Evolutionary conservation across 495 filamentous ascomycete species (phyloP).

Genomic region (Hamigera avellanea): DNA sequence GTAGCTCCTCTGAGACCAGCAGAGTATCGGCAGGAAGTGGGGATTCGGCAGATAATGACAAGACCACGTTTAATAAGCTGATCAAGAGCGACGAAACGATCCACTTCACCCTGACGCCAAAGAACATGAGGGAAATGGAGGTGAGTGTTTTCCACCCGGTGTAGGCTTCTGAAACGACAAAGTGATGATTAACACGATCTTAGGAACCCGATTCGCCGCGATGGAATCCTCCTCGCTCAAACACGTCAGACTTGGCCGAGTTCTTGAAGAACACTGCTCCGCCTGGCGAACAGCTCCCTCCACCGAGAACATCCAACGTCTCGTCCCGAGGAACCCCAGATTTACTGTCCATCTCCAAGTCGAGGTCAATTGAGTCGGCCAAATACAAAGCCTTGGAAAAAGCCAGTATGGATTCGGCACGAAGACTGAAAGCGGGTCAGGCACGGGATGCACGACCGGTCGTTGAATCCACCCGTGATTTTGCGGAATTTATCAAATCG

Average conservation of each 20-base stretch:
- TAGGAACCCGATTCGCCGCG: slow-evolving; percentile 26
- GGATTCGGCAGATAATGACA: slow-evolving; percentile 35
- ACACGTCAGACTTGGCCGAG: slow-evolving; percentile 25
- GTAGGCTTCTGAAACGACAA: not conserved
- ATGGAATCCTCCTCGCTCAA: slow-evolving; percentile 20
- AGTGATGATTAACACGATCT: slow-evolving; percentile 9
- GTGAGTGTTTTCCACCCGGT: slow-evolving; percentile 33
- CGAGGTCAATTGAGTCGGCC: slow-evolving; percentile 6
- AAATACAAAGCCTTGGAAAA: slow-evolving; percentile 17
- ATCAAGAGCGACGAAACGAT: slow-evolving; percentile 87
- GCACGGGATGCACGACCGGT: slow-evolving; percentile 57
- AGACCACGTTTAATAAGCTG: slow-evolving; percentile 65
- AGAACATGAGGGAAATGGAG: slow-evolving; percentile 77
- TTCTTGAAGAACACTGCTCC: slow-evolving; percentile 26
- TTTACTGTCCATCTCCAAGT: slow-evolving; percentile 7
- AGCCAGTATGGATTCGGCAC: slow-evolving; percentile 13
- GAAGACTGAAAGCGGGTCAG: slow-evolving; percentile 27
- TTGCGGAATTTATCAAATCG: slow-evolving; percentile 77
- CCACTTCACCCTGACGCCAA: slow-evolving; percentile 85
- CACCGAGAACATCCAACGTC: slow-evolving; percentile 11
- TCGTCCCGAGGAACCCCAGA: slow-evolving; percentile 15
- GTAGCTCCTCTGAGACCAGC: slow-evolving; percentile 38
- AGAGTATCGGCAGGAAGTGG: slow-evolving; percentile 22
- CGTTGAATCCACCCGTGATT: slow-evolving; percentile 56
- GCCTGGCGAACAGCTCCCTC: slow-evolving; percentile 13